Evolutionary conservation across 2,329 filamentous ascomycete genomes (phyloP), one percentile per base, ranked within the genome.

Genomic region (Fusarium sp.): DNA sequence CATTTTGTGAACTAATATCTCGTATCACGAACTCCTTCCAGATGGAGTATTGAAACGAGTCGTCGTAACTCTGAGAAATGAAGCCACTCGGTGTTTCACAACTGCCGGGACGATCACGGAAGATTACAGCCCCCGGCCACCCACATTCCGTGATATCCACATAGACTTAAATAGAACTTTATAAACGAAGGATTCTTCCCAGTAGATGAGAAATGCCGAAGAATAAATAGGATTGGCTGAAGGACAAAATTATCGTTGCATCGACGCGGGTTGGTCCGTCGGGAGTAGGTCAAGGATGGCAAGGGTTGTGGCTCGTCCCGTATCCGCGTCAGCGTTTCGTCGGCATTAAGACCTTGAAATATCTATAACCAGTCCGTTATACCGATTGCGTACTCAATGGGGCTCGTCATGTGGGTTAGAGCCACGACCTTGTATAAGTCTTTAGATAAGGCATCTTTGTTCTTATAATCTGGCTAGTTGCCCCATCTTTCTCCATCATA

Each of bases 111-210:
- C 9, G n/a, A 22, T 25, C 29, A 56, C 25, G 29, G 18, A 31
- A 17, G 9, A 10, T 9, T 22, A 22, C 22, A 14, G 13, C 4
- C 14, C 18, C 36, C 25, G 11, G 11, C n/a, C 36, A 25, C 62
- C 58, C 62, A 65, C 59, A 65, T 65, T 22, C 42, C 62, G 59
- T 1, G 3, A 14, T 27, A 17, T 65, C n/a, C 22, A 6, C 27
- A 53, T 36, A 31, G 9, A 5, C 33, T 50, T 22, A 31, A 57
- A 38, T 13, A 49, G 42, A 22, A 55, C 25, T 22, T 17, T 52
- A 36, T 9, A 6, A 20, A 4, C 14, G n/a, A 17, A 52, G 3
- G 4, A 10, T 12, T 39, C 18, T 50, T 10, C 7, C 13, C 17
- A 18, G 2, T 13, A 22, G 22, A 52, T 20, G 14, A 11, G 18